These are phyloP conservation scores for Tylopilus felleus DNA, from an alignment of 768 basidiomycete species.

Conservation along the genomic window DNA sequence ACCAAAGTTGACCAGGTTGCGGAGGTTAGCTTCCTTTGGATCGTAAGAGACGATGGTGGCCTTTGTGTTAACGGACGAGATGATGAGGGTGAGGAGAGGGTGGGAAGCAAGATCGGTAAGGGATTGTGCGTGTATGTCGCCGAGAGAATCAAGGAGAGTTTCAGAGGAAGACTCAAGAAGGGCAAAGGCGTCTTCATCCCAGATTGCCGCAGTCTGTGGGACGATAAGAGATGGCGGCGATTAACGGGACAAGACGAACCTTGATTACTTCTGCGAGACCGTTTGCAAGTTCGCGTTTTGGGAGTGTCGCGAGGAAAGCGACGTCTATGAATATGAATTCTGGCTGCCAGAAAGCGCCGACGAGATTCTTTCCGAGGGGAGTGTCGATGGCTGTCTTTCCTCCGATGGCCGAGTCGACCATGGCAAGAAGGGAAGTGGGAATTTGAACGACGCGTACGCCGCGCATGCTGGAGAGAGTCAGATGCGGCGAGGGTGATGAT, in stretches of 20 bases:
- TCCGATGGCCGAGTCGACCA: slow-evolving; percentile 98
- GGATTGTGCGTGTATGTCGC: slow-evolving; percentile 44
- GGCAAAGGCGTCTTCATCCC: slow-evolving; percentile 88
- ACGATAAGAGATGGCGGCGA: neutral
- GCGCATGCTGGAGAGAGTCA: slow-evolving; percentile 72
- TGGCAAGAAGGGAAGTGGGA: slow-evolving; percentile 92
- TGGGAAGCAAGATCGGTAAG: slow-evolving; percentile 74
- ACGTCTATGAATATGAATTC: slow-evolving; percentile 97
- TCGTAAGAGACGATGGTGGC: slow-evolving; percentile 96
- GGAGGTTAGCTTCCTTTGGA: slow-evolving; percentile 93
- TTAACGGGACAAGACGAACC: slow-evolving; percentile 42
- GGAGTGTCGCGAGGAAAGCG: slow-evolving; percentile 91
- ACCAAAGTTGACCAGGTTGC: slow-evolving; percentile 98
- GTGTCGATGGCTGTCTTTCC: slow-evolving; percentile 99
- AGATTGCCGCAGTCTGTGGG: slow-evolving; percentile 93
- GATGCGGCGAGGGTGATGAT: neutral
- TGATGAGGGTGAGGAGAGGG: slow-evolving; percentile 88
- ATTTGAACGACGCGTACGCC: slow-evolving; percentile 95
- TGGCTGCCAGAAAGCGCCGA: slow-evolving; percentile 98
- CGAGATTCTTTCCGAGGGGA: slow-evolving; percentile 95
- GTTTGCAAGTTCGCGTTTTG: slow-evolving; percentile 91
- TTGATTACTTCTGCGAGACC: slow-evolving; percentile 99
- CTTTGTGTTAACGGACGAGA: slow-evolving; percentile 92
- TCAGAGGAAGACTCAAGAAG: slow-evolving; percentile 81
- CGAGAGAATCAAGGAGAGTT: slow-evolving; percentile 85